Evolutionary conservation across 345 rosid species (phyloP).

Genomic region (Gossypioides kirkii): DNA sequence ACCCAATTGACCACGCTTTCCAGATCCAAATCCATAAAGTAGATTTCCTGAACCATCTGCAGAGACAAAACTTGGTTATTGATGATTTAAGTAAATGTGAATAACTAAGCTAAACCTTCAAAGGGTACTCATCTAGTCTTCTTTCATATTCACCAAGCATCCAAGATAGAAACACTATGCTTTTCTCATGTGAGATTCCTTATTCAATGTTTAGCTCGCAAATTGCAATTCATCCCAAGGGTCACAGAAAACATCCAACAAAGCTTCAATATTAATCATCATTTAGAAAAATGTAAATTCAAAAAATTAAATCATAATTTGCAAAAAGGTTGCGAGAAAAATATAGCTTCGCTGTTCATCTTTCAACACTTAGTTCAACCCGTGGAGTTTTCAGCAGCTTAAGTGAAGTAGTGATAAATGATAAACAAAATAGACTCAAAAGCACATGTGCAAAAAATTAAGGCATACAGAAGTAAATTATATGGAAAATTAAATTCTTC

Average conservation of each 20-base stretch:
- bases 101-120: not conserved
- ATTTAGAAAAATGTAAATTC: not conserved
- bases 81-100: not conserved
- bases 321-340: not conserved
- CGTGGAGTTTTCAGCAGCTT: not conserved
- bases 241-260: conserved; percentile 3
- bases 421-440: not conserved
- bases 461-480: not conserved
- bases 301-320: not conserved
- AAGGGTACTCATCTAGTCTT: not conserved
- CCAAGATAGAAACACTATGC: not conserved
- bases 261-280: conserved; percentile 13
- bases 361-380: not conserved
- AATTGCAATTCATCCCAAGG: not conserved
- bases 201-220: not conserved
- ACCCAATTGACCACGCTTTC: conserved; percentile 88
- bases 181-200: not conserved
- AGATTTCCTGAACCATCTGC: conserved; percentile 35
- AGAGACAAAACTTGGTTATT: conserved; percentile 2
- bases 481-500: not conserved
- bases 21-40: conserved; percentile 76
- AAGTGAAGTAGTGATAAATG: not conserved
- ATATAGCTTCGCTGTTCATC: not conserved
- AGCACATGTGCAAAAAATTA: not conserved
- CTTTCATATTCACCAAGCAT: not conserved